Evolutionary conservation across 768 basidiomycete genomes (phyloP).

Genomic region (Rubroboletus pulcherrimus): DNA sequence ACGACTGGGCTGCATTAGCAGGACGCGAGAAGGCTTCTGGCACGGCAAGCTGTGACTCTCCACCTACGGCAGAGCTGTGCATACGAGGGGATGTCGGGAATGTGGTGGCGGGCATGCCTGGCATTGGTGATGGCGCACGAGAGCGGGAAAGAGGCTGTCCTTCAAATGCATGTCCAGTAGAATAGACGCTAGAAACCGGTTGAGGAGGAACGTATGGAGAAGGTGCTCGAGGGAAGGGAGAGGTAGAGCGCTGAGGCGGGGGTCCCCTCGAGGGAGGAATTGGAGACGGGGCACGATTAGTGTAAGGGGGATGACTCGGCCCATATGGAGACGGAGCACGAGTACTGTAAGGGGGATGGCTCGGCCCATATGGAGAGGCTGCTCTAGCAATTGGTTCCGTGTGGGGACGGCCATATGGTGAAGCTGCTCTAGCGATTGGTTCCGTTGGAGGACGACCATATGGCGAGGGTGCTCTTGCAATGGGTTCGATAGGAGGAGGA

Average conservation of each 20-base stretch:
- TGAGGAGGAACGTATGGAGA: slow-evolving; percentile 28
- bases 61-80: slow-evolving; percentile 11
- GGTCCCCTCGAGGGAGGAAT: slow-evolving; percentile 24
- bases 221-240: slow-evolving; percentile 30
- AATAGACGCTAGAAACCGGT: slow-evolving; percentile 40
- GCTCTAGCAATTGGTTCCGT: slow-evolving; percentile 40
- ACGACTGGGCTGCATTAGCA: slow-evolving; percentile 62
- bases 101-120: slow-evolving; percentile 33
- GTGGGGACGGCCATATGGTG: slow-evolving; percentile 34
- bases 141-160: slow-evolving; percentile 46
- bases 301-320: slow-evolving; percentile 22
- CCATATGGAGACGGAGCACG: slow-evolving; percentile 32
- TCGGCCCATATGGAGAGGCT: slow-evolving; percentile 30
- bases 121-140: slow-evolving; percentile 54
- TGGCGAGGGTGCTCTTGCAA: slow-evolving; percentile 27
- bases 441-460: slow-evolving; percentile 34
- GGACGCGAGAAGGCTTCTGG: slow-evolving; percentile 77
- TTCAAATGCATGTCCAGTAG: slow-evolving; percentile 53
- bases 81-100: slow-evolving; percentile 31
- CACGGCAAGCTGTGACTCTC: slow-evolving; percentile 44
- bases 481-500: slow-evolving; percentile 19
- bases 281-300: slow-evolving; percentile 29
- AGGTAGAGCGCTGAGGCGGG: slow-evolving; percentile 24
- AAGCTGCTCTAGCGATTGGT: slow-evolving; percentile 36
- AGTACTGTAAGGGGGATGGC: slow-evolving; percentile 22